Conservation (phyloP, 208 protist species). For the Trypanosoma platydactyli region DNA sequence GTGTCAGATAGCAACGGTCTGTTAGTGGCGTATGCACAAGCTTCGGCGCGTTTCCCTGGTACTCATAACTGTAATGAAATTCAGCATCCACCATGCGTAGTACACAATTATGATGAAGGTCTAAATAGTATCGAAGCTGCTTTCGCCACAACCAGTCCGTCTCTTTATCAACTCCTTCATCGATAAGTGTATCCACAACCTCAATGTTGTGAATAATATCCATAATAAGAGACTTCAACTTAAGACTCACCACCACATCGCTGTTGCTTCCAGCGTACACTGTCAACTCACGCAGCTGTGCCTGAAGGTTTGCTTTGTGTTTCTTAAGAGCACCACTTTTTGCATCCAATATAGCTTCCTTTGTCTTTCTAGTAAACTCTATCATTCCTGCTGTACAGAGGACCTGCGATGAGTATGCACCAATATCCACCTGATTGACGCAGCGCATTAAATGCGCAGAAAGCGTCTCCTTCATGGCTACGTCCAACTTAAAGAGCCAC, state of each 20-base stretch:
- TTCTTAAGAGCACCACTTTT: conserved; percentile 73
- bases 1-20: conserved; percentile 97
- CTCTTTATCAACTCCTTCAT: conserved; percentile 72
- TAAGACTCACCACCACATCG: conserved; percentile 89
- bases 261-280: conserved; percentile 82
- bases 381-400: conserved; percentile 94
- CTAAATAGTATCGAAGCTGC: conserved; percentile 96
- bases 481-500: conserved; percentile 94
- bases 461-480: conserved; percentile 94
- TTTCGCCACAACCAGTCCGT: conserved; percentile 96
- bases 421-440: conserved; percentile 86
- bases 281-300: conserved; percentile 79
- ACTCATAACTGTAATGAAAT: conserved; percentile 98
- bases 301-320: conserved; percentile 74
- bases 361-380: conserved; percentile 89
- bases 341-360: conserved; percentile 85
- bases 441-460: conserved; percentile 76
- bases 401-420: conserved; percentile 93
- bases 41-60: conserved; percentile 98
- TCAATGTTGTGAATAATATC: conserved; percentile 98
- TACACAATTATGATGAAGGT: conserved; percentile 65
- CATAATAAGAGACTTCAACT: conserved; percentile 97
- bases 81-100: conserved; percentile 94
- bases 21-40: conserved; percentile 98
- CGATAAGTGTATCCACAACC: conserved; percentile 91